Conservation (phyloP, 306 rosid species). For the Quercus berberidifolia region DNA sequence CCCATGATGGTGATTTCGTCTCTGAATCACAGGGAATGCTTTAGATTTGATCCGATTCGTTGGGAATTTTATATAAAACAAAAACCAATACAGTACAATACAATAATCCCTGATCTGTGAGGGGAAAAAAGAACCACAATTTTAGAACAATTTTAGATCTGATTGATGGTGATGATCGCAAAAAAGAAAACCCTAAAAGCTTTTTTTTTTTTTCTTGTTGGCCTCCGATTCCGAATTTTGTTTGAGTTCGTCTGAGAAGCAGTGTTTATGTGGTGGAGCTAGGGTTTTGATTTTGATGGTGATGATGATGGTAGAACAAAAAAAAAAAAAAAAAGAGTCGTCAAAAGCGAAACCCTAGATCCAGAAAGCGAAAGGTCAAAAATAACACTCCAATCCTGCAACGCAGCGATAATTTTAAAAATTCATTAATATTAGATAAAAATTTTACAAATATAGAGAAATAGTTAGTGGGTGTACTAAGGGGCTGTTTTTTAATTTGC, state of each 20-base stretch:
- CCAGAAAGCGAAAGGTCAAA: conserved; percentile 92
- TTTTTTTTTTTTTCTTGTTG: conserved; percentile 1
- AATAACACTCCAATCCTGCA: conserved; percentile 35
- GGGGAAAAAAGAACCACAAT: conserved; percentile 30
- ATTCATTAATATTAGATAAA: background rate
- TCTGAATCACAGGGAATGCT: conserved; percentile 31
- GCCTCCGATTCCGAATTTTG: conserved; percentile 8
- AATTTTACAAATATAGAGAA: background rate
- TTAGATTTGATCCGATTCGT: conserved; percentile 64
- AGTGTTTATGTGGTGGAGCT: conserved; percentile 19
- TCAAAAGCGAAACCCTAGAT: conserved; percentile 89
- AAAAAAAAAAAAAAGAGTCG: conserved; percentile 33
- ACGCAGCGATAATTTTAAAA: conserved; percentile 5
- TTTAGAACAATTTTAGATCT: conserved; percentile 58
- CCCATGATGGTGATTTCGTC: conserved; percentile 34
- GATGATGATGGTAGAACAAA: conserved; percentile 15
- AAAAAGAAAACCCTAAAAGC: conserved; percentile 25
- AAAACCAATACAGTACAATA: conserved; percentile 1
- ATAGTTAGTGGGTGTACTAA: background rate
- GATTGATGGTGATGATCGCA: conserved; percentile 42
- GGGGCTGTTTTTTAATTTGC: background rate
- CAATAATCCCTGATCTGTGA: conserved; percentile 23
- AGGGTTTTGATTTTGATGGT: conserved; percentile 51
- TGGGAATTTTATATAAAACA: conserved; percentile 25
- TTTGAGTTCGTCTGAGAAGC: background rate